phyloP scores from a whole-genome alignment of 192 early-diverging fungal species.

The Rhizoclosmatium globosum region DNA sequence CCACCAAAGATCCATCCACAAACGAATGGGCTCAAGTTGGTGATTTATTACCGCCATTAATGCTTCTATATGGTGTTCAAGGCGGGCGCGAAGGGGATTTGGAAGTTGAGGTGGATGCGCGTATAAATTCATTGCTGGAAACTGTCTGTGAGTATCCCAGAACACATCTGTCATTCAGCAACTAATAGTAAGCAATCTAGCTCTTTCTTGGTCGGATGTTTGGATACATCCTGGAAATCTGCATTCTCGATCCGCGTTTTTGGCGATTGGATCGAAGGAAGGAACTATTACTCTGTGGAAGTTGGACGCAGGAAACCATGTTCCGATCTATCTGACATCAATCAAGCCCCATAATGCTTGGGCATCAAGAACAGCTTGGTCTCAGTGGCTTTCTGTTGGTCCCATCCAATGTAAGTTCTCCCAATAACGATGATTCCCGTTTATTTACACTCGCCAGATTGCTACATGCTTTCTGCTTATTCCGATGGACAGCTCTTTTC shows the following conservation, averaged over 20 bases:
- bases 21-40: constrained; percentile 13
- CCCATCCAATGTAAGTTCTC: not conserved
- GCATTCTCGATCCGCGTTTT: not conserved
- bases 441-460: not conserved
- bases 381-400: constrained; percentile 16
- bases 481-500: constrained; percentile 9
- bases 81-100: not conserved
- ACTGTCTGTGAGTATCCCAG: not conserved
- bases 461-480: constrained; percentile 20
- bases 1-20: not conserved
- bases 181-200: not conserved
- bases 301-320: not conserved
- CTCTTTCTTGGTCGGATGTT: constrained; percentile 20
- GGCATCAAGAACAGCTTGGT: constrained; percentile 22
- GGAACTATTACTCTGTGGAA: constrained; percentile 22
- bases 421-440: not conserved
- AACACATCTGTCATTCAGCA: not conserved
- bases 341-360: constrained; percentile 16
- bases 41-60: constrained; percentile 10
- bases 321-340: not conserved
- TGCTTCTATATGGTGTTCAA: not conserved
- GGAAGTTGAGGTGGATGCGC: not conserved
- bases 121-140: not conserved
- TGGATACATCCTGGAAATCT: not conserved
- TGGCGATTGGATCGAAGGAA: constrained; percentile 13